Conservation (phyloP, 2,329 filamentous ascomycete species). For the Penicillium sp. region DNA sequence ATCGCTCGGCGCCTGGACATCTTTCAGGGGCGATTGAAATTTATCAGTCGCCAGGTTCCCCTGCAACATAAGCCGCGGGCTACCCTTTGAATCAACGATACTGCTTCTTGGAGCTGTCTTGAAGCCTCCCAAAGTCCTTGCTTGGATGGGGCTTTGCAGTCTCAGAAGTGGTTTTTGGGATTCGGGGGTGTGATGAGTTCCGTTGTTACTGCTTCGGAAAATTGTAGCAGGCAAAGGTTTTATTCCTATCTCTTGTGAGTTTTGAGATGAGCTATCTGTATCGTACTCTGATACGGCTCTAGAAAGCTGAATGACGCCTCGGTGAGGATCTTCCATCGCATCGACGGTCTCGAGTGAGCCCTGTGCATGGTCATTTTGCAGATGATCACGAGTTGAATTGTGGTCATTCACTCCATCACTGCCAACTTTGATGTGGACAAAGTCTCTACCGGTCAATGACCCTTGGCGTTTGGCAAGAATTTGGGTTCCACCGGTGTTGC, state of each 20-base stretch:
- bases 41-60: background rate
- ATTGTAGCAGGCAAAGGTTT: background rate
- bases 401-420: background rate
- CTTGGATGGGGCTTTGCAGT: background rate
- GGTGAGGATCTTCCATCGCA: background rate
- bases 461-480: background rate
- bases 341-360: background rate
- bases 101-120: conserved; percentile 13
- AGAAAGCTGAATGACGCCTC: background rate
- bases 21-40: background rate
- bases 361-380: background rate
- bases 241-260: background rate
- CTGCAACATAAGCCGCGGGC: conserved; percentile 28
- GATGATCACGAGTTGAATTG: background rate
- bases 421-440: background rate
- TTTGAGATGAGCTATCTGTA: conserved; percentile 3
- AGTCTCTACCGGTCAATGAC: background rate
- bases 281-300: background rate
- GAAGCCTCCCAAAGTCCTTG: background rate
- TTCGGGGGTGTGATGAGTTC: conserved; percentile 15
- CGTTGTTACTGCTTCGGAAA: background rate
- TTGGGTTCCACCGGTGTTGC: background rate
- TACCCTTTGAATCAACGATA: conserved; percentile 40
- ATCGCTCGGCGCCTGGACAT: background rate
- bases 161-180: conserved; percentile 19